Conservation (phyloP, 2,329 filamentous ascomycete genomes). For the Thielaviopsis euricoi region DNA sequence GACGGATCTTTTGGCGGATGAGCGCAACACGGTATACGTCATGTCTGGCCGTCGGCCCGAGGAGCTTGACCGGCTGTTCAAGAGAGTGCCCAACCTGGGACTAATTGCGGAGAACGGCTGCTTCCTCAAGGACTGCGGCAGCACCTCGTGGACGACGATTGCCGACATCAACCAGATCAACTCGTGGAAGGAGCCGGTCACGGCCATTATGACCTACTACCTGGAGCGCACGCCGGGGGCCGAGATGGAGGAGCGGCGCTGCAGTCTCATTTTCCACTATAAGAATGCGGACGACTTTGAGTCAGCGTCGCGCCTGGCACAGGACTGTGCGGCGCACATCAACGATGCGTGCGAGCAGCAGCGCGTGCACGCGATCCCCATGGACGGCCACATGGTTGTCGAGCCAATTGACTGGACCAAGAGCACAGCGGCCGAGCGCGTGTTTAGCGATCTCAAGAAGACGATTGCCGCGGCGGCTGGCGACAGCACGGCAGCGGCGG, state of each 20-base stretch:
- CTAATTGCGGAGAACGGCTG: constrained; percentile 91
- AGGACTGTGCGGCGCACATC: constrained; percentile 85
- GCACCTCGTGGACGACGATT: constrained; percentile 60
- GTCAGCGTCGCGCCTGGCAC: constrained; percentile 60
- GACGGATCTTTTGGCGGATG: constrained; percentile 64
- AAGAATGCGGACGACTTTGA: constrained; percentile 19
- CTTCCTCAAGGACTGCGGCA: constrained; percentile 60
- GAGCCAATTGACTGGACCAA: constrained; percentile 82
- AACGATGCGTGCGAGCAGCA: constrained; percentile 82
- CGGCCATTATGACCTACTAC: constrained; percentile 74
- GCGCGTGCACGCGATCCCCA: constrained; percentile 65
- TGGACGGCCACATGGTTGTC: constrained; percentile 67
- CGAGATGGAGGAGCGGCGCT: constrained; percentile 79
- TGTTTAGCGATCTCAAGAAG: constrained; percentile 44
- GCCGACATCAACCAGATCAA: constrained; percentile 53
- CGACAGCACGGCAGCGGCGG: constrained; percentile 12
- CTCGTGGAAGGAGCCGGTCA: constrained; percentile 72
- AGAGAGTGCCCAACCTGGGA: constrained; percentile 65
- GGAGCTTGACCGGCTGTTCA: constrained; percentile 76
- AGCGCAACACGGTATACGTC: constrained; percentile 74
- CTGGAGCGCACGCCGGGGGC: constrained; percentile 77
- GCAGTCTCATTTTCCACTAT: constrained; percentile 41
- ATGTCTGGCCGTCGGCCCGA: constrained; percentile 83
- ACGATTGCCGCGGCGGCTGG: constrained; percentile 16
- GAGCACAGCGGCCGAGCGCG: constrained; percentile 59